Evolutionary conservation across 1,284 basidiomycete genomes (phyloP).

Genomic region (Peniophora sp.): DNA sequence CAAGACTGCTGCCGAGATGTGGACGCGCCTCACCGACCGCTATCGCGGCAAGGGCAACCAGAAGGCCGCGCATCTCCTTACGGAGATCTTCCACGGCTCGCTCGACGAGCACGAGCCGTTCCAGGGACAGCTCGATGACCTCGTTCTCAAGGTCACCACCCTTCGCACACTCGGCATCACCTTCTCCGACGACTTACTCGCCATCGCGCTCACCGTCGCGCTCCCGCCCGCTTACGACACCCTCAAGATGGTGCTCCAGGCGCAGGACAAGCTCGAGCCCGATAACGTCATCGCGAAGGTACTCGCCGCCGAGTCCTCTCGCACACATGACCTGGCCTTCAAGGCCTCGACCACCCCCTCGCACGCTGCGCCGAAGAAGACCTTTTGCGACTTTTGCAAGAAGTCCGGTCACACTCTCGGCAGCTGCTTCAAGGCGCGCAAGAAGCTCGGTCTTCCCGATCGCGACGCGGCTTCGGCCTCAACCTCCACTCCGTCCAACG

Average conservation of each 20-base stretch:
- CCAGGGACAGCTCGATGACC: background rate
- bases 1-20: background rate
- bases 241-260: background rate
- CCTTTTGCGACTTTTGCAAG: background rate
- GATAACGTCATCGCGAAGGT: background rate
- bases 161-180: background rate
- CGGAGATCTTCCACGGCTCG: background rate
- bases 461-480: too few relatives aligned
- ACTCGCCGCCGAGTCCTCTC: background rate
- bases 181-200: background rate
- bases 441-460: too few relatives aligned
- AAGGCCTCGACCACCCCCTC: background rate
- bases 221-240: background rate
- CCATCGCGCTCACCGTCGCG: background rate
- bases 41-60: background rate
- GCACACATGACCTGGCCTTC: background rate
- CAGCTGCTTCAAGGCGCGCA: background rate
- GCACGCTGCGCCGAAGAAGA: background rate
- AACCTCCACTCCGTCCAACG: too few relatives aligned
- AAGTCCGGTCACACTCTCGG: background rate
- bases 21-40: background rate
- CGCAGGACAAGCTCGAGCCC: background rate
- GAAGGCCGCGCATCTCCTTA: background rate
- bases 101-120: background rate
- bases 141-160: background rate